Evolutionary conservation across 306 rosid species (phyloP), one percentile per base, ranked within the genome.

Genomic region (Glycyrrhiza uralensis): DNA sequence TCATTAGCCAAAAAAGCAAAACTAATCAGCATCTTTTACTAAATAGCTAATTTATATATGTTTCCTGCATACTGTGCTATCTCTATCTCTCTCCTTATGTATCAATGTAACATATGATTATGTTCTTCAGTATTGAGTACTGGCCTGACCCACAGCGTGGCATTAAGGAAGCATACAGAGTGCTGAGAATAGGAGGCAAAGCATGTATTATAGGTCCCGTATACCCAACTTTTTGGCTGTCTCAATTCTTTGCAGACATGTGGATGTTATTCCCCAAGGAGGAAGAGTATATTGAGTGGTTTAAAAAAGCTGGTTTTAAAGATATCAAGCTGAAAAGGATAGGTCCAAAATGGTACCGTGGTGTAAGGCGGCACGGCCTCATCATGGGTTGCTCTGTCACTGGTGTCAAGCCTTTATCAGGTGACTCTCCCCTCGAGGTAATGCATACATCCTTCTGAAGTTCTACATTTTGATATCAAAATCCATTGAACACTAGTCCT

Each of bases 81-180:
- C 9, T 69, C 15, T 33, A 11, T 49, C 9, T 69, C 5, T 28
- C 18, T 30, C n/a, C 29, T 42, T 8, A 33, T 44, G 69, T 45
- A 66, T 18, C 56, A 19, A 36, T 42, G 30, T 69, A 63, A 33
- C 58, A 45, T 19, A 45, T 63, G 58, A 45, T 12, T 71, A 14
- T 18, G 18, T 79, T 74, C 23, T 68, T 72, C 85, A 92, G 98
- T 65, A 92, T 90, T 1, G 96, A 90, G 74, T 86, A 88, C 77
- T 92, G 98, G 96, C 91, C 91, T 19, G 98, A 92, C 73, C 96
- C 92, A 49, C 98, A 90, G 71, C 92, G 96, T 13, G 95, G 96
- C 59, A 90, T 92, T 58, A 86, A 20, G 79, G 98, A 92, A 82
- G 98, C 95, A 63, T 92, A 90, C 77, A 83, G 92, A 78, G 91